Percentiles rank a stretch among this genome's conserved stretches.
phyloP scores from a whole-genome alignment of 371 early-diverging fungal genomes.

The Mortierella sp. region DNA sequence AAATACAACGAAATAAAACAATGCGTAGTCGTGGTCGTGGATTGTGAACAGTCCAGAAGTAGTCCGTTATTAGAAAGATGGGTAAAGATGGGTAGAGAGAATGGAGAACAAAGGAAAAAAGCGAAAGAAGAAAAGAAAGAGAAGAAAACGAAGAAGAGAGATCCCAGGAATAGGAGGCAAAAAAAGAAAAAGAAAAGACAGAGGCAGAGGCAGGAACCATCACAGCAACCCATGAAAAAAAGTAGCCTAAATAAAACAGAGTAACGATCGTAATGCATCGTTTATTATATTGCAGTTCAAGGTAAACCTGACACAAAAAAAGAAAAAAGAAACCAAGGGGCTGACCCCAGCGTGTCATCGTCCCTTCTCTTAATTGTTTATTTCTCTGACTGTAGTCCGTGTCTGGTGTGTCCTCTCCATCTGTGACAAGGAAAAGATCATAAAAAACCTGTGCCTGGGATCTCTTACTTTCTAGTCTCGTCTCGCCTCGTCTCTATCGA shows the following conservation, averaged over 20 bases:
- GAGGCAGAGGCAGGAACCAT: background rate
- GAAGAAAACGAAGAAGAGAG: no score
- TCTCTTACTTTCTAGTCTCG: background rate
- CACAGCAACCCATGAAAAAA: no score
- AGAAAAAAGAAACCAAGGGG: slow-evolving; percentile 4
- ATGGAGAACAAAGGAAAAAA: background rate
- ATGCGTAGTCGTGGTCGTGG: no score
- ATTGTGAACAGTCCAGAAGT: no score
- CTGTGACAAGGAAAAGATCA: no score
- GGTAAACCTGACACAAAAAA: slow-evolving; percentile 2
- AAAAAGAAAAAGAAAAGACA: background rate
- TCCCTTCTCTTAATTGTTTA: background rate
- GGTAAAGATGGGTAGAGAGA: background rate
- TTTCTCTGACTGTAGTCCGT: no score
- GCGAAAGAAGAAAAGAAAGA: background rate
- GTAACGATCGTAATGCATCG: background rate
- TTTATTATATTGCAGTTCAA: background rate
- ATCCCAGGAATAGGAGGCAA: no score
- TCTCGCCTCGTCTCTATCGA: no score
- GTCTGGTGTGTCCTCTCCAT: background rate
- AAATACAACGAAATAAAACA: background rate
- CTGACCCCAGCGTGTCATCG: slow-evolving; percentile 1
- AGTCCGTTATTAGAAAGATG: no score
- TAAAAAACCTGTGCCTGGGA: background rate
- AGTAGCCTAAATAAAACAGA: no score